A percentile compares a stretch with the other conserved stretches of the same genome.
Evolutionary conservation across 768 basidiomycete species (phyloP).

Genomic region (Suillus occidentalis): DNA sequence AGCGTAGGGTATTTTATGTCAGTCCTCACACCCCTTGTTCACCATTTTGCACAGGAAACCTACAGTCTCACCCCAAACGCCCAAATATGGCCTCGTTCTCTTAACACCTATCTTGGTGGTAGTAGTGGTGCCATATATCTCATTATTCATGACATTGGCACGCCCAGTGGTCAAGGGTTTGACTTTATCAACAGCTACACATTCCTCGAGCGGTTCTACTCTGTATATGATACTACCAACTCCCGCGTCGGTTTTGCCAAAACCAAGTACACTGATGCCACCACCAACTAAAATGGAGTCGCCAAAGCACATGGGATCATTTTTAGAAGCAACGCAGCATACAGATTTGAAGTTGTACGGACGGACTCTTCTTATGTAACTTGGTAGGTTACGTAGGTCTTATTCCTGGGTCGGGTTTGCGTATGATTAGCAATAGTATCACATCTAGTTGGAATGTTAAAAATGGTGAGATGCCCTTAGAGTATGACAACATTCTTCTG

Average conservation of each 20-base stretch:
- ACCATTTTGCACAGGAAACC: constrained; percentile 17
- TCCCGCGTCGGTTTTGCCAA: constrained; percentile 34
- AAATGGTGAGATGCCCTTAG: not conserved
- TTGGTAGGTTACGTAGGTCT: not conserved
- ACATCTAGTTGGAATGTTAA: not conserved
- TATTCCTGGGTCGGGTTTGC: not conserved
- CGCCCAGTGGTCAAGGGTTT: constrained; percentile 42
- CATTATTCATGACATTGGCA: constrained; percentile 39
- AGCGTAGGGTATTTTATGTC: not conserved
- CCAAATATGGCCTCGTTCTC: constrained; percentile 42
- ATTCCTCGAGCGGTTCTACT: constrained; percentile 66
- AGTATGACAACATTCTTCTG: not conserved
- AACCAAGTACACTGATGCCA: constrained; percentile 30
- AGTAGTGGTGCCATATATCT: constrained; percentile 36
- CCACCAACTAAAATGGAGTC: constrained; percentile 24
- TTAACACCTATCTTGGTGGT: constrained; percentile 47
- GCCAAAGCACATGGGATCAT: not conserved
- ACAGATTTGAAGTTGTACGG: not conserved
- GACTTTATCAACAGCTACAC: constrained; percentile 56
- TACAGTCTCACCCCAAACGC: constrained; percentile 45
- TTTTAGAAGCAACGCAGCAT: not conserved
- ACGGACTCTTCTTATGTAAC: not conserved
- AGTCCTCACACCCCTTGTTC: not conserved
- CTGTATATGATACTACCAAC: constrained; percentile 62
- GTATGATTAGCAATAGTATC: not conserved